A percentile compares a stretch with the other conserved stretches of the same genome.
phyloP scores from a whole-genome alignment of 768 basidiomycete species.

The Paxillus rubicundulus region DNA sequence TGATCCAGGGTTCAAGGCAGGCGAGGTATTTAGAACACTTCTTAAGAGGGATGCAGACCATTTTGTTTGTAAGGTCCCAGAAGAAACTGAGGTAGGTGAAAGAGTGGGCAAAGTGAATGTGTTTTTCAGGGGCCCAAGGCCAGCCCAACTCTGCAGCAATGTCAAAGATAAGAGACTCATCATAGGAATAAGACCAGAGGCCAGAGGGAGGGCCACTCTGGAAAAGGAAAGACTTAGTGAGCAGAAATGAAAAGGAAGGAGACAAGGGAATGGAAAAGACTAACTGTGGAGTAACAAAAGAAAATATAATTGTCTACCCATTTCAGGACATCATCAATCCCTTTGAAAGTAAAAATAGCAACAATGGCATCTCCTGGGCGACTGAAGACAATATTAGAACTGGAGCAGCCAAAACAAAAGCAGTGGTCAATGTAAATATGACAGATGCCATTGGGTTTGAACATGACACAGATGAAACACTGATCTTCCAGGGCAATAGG shows the following conservation, averaged over 20 bases:
- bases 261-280: too few species aligned
- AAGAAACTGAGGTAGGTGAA: conserved; percentile 40
- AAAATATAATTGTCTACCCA: conserved; percentile 40
- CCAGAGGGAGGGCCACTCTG: not conserved
- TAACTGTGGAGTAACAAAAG: conserved; percentile 22
- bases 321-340: conserved; percentile 24
- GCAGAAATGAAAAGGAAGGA: too few species aligned
- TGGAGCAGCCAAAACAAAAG: conserved; percentile 22
- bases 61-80: conserved; percentile 32
- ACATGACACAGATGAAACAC: not conserved
- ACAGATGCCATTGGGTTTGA: not conserved
- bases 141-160: conserved; percentile 28
- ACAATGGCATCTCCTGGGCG: conserved; percentile 31
- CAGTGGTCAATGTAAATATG: conserved; percentile 7
- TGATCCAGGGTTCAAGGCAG: conserved; percentile 20
- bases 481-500: conserved; percentile 24
- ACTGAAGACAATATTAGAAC: conserved; percentile 31
- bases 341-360: conserved; percentile 12
- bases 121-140: conserved; percentile 33
- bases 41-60: conserved; percentile 28
- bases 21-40: conserved; percentile 32
- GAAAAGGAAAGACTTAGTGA: too few species aligned
- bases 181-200: conserved; percentile 11
- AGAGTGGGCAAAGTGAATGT: conserved; percentile 22
- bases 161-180: conserved; percentile 21